These are phyloP conservation scores for Limtongia smithiae DNA, from an alignment of 805 yeast species.

Conservation along the genomic window DNA sequence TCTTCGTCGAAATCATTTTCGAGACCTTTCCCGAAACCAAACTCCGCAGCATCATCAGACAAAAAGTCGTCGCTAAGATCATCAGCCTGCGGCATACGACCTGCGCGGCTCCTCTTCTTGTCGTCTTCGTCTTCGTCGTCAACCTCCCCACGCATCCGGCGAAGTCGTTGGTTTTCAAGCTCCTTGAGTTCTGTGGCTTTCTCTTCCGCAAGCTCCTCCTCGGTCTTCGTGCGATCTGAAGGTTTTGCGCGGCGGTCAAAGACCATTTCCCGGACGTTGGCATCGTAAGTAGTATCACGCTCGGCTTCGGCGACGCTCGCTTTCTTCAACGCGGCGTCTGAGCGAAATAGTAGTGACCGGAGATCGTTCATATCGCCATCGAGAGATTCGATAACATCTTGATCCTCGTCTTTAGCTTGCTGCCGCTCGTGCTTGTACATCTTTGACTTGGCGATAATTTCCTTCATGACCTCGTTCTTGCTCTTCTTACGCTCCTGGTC, in stretches of 20 bases:
- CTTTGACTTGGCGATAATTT: constrained; percentile 44
- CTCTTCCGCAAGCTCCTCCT: constrained; percentile 41
- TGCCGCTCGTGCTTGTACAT: constrained; percentile 43
- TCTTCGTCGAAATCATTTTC: constrained; percentile 31
- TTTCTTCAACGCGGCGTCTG: constrained; percentile 2
- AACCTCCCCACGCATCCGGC: constrained; percentile 40
- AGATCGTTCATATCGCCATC: constrained; percentile 38
- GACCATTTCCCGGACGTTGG: constrained; percentile 39
- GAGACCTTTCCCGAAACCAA: constrained; percentile 33
- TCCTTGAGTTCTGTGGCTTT: constrained; percentile 35
- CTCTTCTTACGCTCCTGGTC: constrained; percentile 42
- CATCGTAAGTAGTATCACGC: constrained; percentile 38
- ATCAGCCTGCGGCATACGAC: constrained; percentile 42
- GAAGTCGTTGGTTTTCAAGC: constrained; percentile 38
- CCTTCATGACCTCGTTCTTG: constrained; percentile 45
- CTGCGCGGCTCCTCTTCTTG: constrained; percentile 56
- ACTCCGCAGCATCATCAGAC: constrained; percentile 44
- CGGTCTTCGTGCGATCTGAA: constrained; percentile 43
- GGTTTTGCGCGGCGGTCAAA: constrained; percentile 44
- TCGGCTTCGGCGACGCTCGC: neutral
- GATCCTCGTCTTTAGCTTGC: constrained; percentile 40
- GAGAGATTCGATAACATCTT: constrained; percentile 37
- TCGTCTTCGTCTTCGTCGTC: constrained; percentile 31
- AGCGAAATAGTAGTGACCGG: constrained; percentile 16
- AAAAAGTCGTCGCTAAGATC: constrained; percentile 29